Evolutionary conservation across 257 asterid species (phyloP), one percentile per base, ranked within the genome.

Genomic region (Solanum gandarillasii): DNA sequence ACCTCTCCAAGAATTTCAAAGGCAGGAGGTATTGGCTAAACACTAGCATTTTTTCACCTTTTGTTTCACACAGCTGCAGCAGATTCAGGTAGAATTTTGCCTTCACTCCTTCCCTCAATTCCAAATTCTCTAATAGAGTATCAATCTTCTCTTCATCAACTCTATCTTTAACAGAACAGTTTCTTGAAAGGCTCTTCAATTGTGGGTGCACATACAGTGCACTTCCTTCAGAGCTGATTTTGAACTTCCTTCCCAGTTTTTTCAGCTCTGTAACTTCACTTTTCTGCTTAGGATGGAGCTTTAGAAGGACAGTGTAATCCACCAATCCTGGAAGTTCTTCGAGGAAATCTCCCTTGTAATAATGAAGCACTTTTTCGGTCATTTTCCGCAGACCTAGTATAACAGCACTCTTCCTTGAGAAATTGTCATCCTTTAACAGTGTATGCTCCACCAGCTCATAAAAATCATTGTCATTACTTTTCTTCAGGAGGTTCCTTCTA

Each of bases 321-420:
- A 95, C 92, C 10, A 97, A 95, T 83, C 99, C 99, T 1, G 99
- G 99, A 83, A 97, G 96, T 87, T 97, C 99, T 84, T 97, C 99
- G 73, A 97, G 89, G 90, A 94, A 96, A 87, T 97, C 99, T 72
- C 99, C 99, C 91, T 88, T 96, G 92, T 96, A 97, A 87, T 96
- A 97, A 87, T 97, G 99, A 91, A 97, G 90, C 86, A 97, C 98
- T 35, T 90, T 94, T 25, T 87, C 93, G 3, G 99, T 96, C 98
- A 97, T 96, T 89, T 93, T 98, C n/a, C 99, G 92, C 88, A 97
- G 90, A 89, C 96, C 98, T 87, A 94, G 95, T 72, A 94, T 96
- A 32, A 96, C 98, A 25, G 94, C 90, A 85, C 90, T 94, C 93
- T 96, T 97, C 87, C 99, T 92, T 34, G 87, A 90, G 87, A 79